Percentiles rank a stretch among this genome's conserved stretches.
These are phyloP conservation scores for Pascua sp. DNA, from an alignment of 1,284 basidiomycete genomes.

Conservation along the genomic window DNA sequence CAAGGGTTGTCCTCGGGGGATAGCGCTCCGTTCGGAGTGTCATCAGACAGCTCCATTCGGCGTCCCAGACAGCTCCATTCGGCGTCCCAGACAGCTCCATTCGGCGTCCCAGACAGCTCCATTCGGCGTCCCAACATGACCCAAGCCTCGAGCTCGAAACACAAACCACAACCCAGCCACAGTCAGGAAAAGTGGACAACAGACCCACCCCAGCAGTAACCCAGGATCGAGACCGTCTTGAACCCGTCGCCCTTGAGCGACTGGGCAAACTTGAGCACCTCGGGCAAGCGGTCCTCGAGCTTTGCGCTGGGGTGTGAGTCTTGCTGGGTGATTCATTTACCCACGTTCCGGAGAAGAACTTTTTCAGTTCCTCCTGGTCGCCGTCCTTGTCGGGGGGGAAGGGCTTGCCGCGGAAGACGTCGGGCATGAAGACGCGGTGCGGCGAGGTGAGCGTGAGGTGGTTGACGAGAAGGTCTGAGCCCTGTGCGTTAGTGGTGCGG, in stretches of 20 bases:
- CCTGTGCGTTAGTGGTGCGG: conserved; percentile 23
- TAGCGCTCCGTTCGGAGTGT: no score
- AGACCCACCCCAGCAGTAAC: conserved; percentile 46
- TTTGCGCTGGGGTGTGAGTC: conserved; percentile 29
- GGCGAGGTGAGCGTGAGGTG: conserved; percentile 29
- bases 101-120: no score
- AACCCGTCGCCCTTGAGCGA: conserved; percentile 23
- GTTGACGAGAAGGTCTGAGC: conserved; percentile 35
- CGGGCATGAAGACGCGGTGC: conserved; percentile 37
- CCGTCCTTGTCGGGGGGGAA: conserved; percentile 43
- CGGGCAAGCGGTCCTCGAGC: conserved; percentile 36
- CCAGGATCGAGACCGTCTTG: conserved; percentile 34
- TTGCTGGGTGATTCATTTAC: conserved; percentile 1
- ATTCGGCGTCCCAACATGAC: no score
- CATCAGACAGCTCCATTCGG: no score
- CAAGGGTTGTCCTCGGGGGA: no score
- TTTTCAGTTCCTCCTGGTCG: conserved; percentile 33
- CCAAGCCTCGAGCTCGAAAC: no score
- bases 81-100: no score
- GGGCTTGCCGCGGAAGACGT: conserved; percentile 38
- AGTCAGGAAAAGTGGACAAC: background rate
- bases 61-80: no score
- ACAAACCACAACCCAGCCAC: no score
- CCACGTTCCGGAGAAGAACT: conserved; percentile 42
- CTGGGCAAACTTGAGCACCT: conserved; percentile 36